phyloP scores from a whole-genome alignment of 176 grass and related monocot genomes.

The Bonia amplexicaulis region DNA sequence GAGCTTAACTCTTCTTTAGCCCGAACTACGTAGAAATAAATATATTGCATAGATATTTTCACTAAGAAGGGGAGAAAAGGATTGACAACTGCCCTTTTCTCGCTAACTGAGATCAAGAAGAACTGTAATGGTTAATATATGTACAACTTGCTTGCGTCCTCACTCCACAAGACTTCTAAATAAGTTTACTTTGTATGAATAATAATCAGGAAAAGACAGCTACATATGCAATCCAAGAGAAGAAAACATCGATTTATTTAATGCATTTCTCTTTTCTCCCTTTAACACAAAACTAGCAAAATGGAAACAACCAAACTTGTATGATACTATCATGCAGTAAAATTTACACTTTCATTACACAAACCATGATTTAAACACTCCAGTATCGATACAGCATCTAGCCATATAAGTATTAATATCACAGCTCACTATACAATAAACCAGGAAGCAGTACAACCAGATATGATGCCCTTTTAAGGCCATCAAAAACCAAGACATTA shows the following conservation, averaged over 20 bases:
- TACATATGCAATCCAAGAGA: background rate
- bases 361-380: too few species aligned
- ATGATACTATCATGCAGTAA: background rate
- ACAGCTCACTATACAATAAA: background rate
- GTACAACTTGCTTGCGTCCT: background rate
- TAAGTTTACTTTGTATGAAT: background rate
- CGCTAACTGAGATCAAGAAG: background rate
- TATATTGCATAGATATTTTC: background rate
- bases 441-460: background rate
- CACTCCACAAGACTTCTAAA: background rate
- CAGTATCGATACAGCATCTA: background rate
- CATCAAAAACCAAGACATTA: background rate
- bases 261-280: background rate
- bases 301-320: background rate
- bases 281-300: background rate
- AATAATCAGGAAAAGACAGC: background rate
- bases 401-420: background rate
- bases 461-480: background rate
- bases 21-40: background rate
- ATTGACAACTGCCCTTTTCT: background rate
- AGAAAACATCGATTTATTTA: background rate
- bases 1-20: background rate
- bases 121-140: background rate
- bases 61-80: background rate
- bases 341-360: background rate